Evolutionary conservation across 305 asterid species (phyloP).

Genomic region (Rubia peregrina): DNA sequence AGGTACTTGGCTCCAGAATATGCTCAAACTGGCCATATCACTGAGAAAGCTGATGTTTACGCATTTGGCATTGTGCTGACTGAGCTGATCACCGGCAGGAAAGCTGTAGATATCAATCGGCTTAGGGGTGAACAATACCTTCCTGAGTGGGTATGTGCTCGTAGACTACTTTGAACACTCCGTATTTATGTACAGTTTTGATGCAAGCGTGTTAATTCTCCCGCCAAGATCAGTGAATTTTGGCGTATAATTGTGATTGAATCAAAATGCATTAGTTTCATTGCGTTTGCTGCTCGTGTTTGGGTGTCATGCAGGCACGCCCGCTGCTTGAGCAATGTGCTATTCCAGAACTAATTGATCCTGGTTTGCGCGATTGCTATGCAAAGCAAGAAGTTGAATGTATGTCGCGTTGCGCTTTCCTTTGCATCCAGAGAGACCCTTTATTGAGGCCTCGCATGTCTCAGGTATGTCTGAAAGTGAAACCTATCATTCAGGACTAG

Average conservation of each 20-base stretch:
- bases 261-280: background rate
- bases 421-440: constrained; percentile 69
- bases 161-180: background rate
- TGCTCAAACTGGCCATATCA: constrained; percentile 69
- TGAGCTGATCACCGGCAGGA: constrained; percentile 76
- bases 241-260: no score
- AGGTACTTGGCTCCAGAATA: constrained; percentile 80
- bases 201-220: background rate
- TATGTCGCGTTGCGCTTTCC: constrained; percentile 57
- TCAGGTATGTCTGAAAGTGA: constrained; percentile 39
- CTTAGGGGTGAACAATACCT: constrained; percentile 85
- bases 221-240: no score
- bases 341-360: constrained; percentile 49
- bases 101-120: constrained; percentile 60
- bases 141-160: constrained; percentile 59
- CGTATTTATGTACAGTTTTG: background rate
- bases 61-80: constrained; percentile 70
- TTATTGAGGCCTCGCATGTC: constrained; percentile 79
- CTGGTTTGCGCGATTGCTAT: constrained; percentile 36
- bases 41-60: constrained; percentile 69
- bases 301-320: constrained; percentile 49
- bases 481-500: no score
- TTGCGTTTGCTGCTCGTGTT: background rate
- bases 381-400: constrained; percentile 44
- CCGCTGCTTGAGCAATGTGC: constrained; percentile 51